phyloP scores from a whole-genome alignment of 768 basidiomycete genomes.

The Boletus vinaceobasis region DNA sequence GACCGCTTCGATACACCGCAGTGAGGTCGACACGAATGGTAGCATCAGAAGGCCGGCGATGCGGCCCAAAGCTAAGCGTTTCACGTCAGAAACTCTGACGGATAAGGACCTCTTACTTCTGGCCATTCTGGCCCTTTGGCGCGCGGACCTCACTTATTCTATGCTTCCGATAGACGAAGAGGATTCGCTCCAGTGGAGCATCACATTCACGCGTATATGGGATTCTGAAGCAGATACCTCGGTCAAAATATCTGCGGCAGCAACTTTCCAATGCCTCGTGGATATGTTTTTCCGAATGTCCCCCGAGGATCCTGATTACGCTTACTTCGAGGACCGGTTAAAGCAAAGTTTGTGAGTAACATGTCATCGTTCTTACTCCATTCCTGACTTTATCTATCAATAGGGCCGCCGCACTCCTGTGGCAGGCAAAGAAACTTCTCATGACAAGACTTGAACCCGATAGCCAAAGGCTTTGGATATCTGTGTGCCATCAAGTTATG shows the following conservation, averaged over 20 bases:
- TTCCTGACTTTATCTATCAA: not conserved
- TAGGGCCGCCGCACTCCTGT: slow-evolving; percentile 34
- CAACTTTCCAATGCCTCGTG: slow-evolving; percentile 45
- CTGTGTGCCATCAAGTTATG: slow-evolving; percentile 57
- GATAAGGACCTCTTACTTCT: slow-evolving; percentile 72
- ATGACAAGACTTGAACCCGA: slow-evolving; percentile 58
- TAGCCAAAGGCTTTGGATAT: slow-evolving; percentile 65
- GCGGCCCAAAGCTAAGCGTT: slow-evolving; percentile 61
- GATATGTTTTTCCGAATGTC: slow-evolving; percentile 44
- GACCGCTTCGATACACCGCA: slow-evolving; percentile 50
- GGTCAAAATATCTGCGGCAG: slow-evolving; percentile 59
- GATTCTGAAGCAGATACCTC: slow-evolving; percentile 59
- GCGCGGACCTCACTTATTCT: slow-evolving; percentile 53
- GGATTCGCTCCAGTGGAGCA: slow-evolving; percentile 47
- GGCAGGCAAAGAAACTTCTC: slow-evolving; percentile 56
- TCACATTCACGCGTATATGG: slow-evolving; percentile 52
- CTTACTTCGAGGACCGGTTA: slow-evolving; percentile 42
- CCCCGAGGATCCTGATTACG: slow-evolving; percentile 36
- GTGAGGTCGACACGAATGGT: slow-evolving; percentile 60
- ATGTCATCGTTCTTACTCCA: slow-evolving; percentile 10
- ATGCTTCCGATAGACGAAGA: slow-evolving; percentile 40
- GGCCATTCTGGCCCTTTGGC: slow-evolving; percentile 68
- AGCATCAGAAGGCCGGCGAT: slow-evolving; percentile 48
- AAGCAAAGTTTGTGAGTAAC: slow-evolving; percentile 43
- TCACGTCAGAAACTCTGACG: slow-evolving; percentile 53